Evolutionary conservation across 1,284 basidiomycete species (phyloP).

Genomic region (Pisolithus thermaeus): DNA sequence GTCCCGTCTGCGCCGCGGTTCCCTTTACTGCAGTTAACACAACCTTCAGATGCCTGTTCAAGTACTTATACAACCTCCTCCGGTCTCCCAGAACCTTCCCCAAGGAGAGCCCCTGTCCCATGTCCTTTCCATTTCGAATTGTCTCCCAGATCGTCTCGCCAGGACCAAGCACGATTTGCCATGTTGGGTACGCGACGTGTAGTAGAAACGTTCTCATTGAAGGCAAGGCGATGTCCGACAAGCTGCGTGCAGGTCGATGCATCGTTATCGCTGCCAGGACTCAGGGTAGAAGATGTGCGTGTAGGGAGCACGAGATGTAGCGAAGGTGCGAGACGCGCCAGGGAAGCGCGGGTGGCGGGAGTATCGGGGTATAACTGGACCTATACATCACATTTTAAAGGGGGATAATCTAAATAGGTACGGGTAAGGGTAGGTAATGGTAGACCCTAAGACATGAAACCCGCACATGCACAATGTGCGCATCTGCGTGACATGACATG

Average conservation of each 20-base stretch:
- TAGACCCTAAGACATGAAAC: no score
- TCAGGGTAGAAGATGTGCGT: no score
- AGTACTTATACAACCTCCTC: slow-evolving; percentile 83
- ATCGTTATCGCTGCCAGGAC: not conserved
- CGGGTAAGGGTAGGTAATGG: no score
- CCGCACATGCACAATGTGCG: no score
- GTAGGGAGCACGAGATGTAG: no score
- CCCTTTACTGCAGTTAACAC: slow-evolving; percentile 47
- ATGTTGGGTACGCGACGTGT: slow-evolving; percentile 54
- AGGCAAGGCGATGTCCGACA: slow-evolving; percentile 50
- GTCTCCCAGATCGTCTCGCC: slow-evolving; percentile 49
- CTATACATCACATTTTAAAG: slow-evolving; percentile 33
- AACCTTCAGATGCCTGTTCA: slow-evolving; percentile 34
- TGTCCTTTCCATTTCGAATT: slow-evolving; percentile 34
- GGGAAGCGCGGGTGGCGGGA: no score
- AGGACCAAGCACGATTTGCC: slow-evolving; percentile 55
- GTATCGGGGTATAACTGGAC: no score
- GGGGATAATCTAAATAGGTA: no score
- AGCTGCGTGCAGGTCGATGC: slow-evolving; percentile 33
- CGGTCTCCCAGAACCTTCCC: slow-evolving; percentile 87
- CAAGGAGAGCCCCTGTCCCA: slow-evolving; percentile 61
- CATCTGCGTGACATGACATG: no score
- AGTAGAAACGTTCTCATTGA: slow-evolving; percentile 40
- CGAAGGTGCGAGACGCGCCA: no score
- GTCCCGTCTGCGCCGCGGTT: slow-evolving; percentile 7